Base-by-base conservation (phyloP, 169 alveolate species). In the Plasmodium inui region DNA sequence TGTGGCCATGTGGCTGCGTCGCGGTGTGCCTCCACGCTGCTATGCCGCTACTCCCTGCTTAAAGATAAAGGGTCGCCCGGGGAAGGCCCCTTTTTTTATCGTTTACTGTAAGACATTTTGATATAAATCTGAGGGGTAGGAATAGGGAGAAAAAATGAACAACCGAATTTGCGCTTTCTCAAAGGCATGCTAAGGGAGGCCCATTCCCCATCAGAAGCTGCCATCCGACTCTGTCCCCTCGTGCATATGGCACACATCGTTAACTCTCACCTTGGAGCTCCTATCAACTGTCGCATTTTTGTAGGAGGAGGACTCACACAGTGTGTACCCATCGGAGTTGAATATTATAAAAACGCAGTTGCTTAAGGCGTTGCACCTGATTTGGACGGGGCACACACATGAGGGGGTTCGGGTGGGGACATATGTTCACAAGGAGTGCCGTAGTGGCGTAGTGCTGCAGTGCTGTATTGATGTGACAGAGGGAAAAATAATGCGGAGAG, bases 91-190 rank as follows among this genome's bases (percentile, higher is more conserved):
- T 84, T 73, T 72, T 39, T 80, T 50, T 80, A 61, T 79, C 76
- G 32, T 55, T 79, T 79, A 91, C 95, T 91, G 92, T 80, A 82
- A 82, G 92, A 91, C 92, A 91, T 91, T 71, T 91, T 91, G 37
- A 91, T 82, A 53, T 91, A 91, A 67, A 91, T 91, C 95, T 91
- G 79, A 82, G 41, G 74, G 83, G 73, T 19, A 19, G 14, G n/a
- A 84, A 67, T 19, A 7, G 76, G 74, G 53, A 57, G 41, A 53
- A 70, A 82, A 81, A 72, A 53, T 9, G 28, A 76, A 17, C 37
- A 86, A 70, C 12, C 19, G 22, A 32, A 22, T 19, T 22, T 46
- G 6, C 44, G 28, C 57, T 19, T 19, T 1, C 17, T 7, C 57
- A 80, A 34, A 39, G 53, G 30, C 17, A 14, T 80, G 37, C n/a